Percentiles rank a stretch among this genome's conserved stretches.
Conservation (phyloP, 805 yeast genomes). For the Candida ascalaphidarum region DNA sequence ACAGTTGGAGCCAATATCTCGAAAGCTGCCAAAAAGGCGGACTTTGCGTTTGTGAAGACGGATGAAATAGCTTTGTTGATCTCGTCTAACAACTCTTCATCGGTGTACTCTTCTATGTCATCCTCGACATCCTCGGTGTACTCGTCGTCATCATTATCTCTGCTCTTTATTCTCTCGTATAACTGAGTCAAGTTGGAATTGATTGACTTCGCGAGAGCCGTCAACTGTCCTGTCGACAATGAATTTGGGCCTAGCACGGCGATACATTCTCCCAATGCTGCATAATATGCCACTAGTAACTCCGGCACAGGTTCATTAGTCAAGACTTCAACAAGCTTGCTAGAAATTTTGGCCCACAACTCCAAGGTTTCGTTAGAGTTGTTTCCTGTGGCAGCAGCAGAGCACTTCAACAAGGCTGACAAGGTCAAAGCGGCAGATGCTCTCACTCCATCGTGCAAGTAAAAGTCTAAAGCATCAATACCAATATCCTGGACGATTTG, state of each 20-base stretch:
- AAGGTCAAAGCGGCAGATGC: slow-evolving; percentile 82
- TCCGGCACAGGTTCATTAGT: slow-evolving; percentile 79
- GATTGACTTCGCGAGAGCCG: slow-evolving; percentile 49
- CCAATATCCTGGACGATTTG: slow-evolving; percentile 74
- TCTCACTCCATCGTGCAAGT: slow-evolving; percentile 89
- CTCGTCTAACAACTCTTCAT: slow-evolving; percentile 85
- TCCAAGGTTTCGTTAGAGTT: slow-evolving; percentile 54
- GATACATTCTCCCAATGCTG: slow-evolving; percentile 59
- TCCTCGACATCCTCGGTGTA: slow-evolving; percentile 80
- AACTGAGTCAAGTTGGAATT: slow-evolving; percentile 56
- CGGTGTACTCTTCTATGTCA: slow-evolving; percentile 77
- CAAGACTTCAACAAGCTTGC: slow-evolving; percentile 59
- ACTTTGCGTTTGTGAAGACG: slow-evolving; percentile 55
- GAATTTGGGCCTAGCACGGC: slow-evolving; percentile 60
- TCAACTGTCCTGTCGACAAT: slow-evolving; percentile 47
- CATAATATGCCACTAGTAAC: slow-evolving; percentile 68
- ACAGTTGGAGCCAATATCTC: slow-evolving; percentile 57
- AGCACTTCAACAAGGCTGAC: slow-evolving; percentile 64
- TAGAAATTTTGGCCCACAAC: slow-evolving; percentile 65
- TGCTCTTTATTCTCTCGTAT: slow-evolving; percentile 58
- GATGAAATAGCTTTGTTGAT: slow-evolving; percentile 67
- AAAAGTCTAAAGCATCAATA: slow-evolving; percentile 83
- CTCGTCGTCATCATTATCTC: slow-evolving; percentile 75
- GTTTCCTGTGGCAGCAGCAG: slow-evolving; percentile 46
- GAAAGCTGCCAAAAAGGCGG: slow-evolving; percentile 55